Evolutionary conservation across 768 basidiomycete genomes (phyloP), one percentile per base, ranked within the genome.

Genomic region (Tephrocybe sp.): DNA sequence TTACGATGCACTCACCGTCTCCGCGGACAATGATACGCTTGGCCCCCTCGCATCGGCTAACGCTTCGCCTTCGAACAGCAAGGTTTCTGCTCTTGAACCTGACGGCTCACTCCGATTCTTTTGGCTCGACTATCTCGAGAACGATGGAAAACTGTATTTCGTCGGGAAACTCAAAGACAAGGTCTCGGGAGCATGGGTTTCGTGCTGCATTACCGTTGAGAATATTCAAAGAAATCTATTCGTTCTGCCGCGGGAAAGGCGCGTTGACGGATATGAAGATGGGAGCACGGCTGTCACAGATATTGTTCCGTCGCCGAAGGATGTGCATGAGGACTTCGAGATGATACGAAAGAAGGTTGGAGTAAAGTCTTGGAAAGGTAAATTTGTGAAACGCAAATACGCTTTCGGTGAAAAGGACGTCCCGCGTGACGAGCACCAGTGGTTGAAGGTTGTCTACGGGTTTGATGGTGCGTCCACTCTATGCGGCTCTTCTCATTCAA

Each of bases 61-160:
- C 13, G 66, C 70, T 5, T 57, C 66, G 1, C 54, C 62, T 39
- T 69, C 76, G 42, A 52, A 74, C 42, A 61, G 60, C 62, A 62
- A 74, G 18, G 56, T 83, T 6, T 77, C 78, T 34, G 86, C 85
- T 0, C 75, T 94, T 2, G 91, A 97, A 61, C 69, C 79, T 3
- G 92, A 97, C 55, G 93, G 91, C 1, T 88, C 84, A 3, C 70
- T 98, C 12, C 80, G 79, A 22, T 94, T 99, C 74, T 99, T 86
- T 73, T 99, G 97, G 97, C 74, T 97, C 18, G 97, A 99, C 62
- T 92, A 92, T 60, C 81, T 94, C 27, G 93, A 98, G 63, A 78
- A 81, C 41, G 80, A 88, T 13, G 95, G 94, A 13, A 82, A 79
- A 51, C 72, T 99, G 3, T 87, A 91, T 63, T 87, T 99, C 55